Conservation (phyloP, 2,329 filamentous ascomycete genomes). For the Stagonosporopsis tanaceti region DNA sequence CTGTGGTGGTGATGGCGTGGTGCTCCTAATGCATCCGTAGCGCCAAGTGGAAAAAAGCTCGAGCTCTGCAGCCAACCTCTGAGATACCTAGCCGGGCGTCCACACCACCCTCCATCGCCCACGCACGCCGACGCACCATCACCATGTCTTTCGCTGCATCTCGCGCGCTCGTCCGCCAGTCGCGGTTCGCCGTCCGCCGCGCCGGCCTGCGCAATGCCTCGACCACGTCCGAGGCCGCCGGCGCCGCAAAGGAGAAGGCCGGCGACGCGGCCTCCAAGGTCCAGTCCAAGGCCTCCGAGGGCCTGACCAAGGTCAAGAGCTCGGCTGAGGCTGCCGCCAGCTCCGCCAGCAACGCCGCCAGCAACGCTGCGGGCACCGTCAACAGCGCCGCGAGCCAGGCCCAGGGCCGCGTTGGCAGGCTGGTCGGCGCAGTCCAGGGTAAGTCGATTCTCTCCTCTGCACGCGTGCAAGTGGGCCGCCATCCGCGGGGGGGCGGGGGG, state of each 20-base stretch:
- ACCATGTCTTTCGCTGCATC: constrained; percentile 59
- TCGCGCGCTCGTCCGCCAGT: constrained; percentile 56
- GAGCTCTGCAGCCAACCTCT: constrained; percentile 13
- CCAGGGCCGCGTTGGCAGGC: constrained; percentile 81
- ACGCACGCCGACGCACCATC: constrained; percentile 26
- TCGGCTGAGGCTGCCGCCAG: constrained; percentile 80
- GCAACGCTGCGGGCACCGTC: constrained; percentile 75
- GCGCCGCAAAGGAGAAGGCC: constrained; percentile 57
- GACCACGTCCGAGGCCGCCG: constrained; percentile 56
- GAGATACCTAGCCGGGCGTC: constrained; percentile 2
- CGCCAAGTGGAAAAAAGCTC: constrained; percentile 20
- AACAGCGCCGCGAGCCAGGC: constrained; percentile 81
- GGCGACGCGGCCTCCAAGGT: constrained; percentile 66
- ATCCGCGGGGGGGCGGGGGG: background rate
- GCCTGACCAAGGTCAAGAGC: constrained; percentile 80
- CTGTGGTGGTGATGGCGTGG: background rate
- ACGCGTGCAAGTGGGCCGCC: constrained; percentile 20
- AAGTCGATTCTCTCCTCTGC: constrained; percentile 53
- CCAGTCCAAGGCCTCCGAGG: constrained; percentile 76
- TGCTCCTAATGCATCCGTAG: constrained; percentile 7
- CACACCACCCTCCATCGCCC: constrained; percentile 18
- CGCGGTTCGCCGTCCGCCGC: constrained; percentile 53
- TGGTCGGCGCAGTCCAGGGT: constrained; percentile 87
- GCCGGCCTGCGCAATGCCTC: constrained; percentile 59
- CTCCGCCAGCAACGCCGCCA: constrained; percentile 69